These are phyloP conservation scores for Kokia cookei DNA, from an alignment of 441 rosid species.

Conservation along the genomic window DNA sequence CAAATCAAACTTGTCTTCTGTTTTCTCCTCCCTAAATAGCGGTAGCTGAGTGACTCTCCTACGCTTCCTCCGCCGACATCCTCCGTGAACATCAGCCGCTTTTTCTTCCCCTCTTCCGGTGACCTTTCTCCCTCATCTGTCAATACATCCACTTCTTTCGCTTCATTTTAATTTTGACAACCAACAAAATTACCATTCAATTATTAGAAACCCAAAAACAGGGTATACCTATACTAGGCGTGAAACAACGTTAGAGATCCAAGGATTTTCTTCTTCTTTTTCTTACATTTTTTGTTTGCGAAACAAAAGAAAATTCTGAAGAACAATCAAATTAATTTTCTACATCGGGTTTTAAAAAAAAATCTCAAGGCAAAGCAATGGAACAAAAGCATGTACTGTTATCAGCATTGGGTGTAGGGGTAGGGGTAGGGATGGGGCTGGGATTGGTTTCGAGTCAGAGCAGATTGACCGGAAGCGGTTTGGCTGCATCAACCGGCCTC, in stretches of 20 bases:
- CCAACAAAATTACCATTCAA: neutral
- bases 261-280: neutral
- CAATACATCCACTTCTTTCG: constrained; percentile 24
- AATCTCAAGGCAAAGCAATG: constrained; percentile 20
- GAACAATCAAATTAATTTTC: neutral
- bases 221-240: neutral
- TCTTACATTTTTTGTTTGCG: neutral
- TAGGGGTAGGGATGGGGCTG: constrained; percentile 55
- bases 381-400: constrained; percentile 47
- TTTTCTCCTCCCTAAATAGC: constrained; percentile 16
- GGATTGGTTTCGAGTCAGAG: constrained; percentile 53
- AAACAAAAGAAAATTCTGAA: neutral
- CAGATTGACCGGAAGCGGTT: constrained; percentile 37
- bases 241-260: neutral
- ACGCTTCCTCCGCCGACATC: neutral
- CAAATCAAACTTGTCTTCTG: neutral
- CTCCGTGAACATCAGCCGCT: neutral
- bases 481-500: constrained; percentile 9
- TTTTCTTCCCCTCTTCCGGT: neutral
- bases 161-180: neutral
- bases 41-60: constrained; percentile 21
- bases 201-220: neutral
- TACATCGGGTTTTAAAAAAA: neutral
- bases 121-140: constrained; percentile 1
- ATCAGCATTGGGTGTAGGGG: constrained; percentile 64